Evolutionary conservation across 1,284 basidiomycete genomes (phyloP), one percentile per base, ranked within the genome.

Genomic region (Irpex sp.): DNA sequence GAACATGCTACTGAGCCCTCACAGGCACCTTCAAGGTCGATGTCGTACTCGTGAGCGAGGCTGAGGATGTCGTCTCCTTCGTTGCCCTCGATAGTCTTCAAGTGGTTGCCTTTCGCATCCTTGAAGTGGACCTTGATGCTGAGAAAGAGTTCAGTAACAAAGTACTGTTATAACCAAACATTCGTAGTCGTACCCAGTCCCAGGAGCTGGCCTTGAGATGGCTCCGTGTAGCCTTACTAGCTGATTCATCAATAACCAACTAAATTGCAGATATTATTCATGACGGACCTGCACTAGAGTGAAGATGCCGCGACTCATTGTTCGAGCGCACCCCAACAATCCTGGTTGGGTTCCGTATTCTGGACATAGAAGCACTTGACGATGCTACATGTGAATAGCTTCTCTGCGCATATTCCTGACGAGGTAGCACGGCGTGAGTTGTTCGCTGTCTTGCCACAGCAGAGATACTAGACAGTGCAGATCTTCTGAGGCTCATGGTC

Each of bases 11-110:
- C 87, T 0, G 94, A 97, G 56, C 94, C 93, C 81, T 98, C 97
- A 75, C 97, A 99, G 33, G 95, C 95, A 66, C 95, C 96, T 83
- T 99, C 97, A n/a, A 99, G 82, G 73, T 99, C 97, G 62, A 99
- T 88, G 71, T 98, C 97, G 74, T 97, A 88, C 76, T 98, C 96
- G 74, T 98, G 96, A 2, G 97, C 96, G 63, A 99, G 83, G 53
- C 88, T 87, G 51, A 99, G 79, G 36, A 99, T 79, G 74, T 97
- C 94, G 73, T 99, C 97, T 13, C 96, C 97, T 72, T 95, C 94
- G 74, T 93, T 96, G 0, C 85, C 96, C 75, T 98, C 92, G 8
- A 98, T 87, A 0, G 92, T 96, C 78, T 92, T 95, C 63, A 98
- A 81, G 5, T 84, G 78, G 46, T 82, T 82, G 4, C 95, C 96